These are phyloP conservation scores for Chalara sp. DNA, from an alignment of 2,329 filamentous ascomycete species.

Conservation along the genomic window DNA sequence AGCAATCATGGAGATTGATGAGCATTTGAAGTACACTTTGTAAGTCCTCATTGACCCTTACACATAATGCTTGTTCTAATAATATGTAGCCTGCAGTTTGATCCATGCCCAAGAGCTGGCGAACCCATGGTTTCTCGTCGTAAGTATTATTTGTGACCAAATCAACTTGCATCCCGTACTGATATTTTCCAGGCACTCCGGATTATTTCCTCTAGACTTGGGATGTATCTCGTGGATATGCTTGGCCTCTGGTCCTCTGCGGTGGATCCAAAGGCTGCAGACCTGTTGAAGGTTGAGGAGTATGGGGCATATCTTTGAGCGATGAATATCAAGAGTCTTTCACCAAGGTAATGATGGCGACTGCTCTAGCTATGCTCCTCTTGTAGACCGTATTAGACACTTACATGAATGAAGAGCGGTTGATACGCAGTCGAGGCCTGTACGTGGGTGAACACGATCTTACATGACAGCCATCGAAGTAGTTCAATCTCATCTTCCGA, in stretches of 20 bases:
- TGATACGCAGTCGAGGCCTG: background rate
- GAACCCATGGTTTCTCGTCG: conserved; percentile 98
- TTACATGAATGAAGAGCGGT: background rate
- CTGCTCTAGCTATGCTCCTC: background rate
- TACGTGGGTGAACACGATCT: too few species aligned
- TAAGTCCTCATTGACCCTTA: conserved; percentile 44
- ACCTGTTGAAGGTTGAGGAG: conserved; percentile 12
- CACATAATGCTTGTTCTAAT: conserved; percentile 20
- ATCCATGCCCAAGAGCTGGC: conserved; percentile 92
- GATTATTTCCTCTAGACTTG: conserved; percentile 90
- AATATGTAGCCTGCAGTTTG: conserved; percentile 84
- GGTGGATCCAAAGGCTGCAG: conserved; percentile 6
- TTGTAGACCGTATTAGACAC: background rate
- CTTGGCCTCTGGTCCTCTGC: background rate
- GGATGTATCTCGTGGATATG: conserved; percentile 4
- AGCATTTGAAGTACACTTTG: conserved; percentile 99
- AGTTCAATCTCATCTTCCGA: too few species aligned
- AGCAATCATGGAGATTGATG: conserved; percentile 99
- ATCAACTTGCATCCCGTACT: conserved; percentile 1
- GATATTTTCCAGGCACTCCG: conserved; percentile 57
- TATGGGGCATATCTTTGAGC: background rate
- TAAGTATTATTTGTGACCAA: conserved; percentile 32
- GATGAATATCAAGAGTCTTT: background rate
- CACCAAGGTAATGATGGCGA: background rate
- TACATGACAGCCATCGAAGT: too few species aligned